Evolutionary conservation across 768 basidiomycete species (phyloP), one percentile per base, ranked within the genome.

Genomic region (Porpolomopsis calyptriformis): DNA sequence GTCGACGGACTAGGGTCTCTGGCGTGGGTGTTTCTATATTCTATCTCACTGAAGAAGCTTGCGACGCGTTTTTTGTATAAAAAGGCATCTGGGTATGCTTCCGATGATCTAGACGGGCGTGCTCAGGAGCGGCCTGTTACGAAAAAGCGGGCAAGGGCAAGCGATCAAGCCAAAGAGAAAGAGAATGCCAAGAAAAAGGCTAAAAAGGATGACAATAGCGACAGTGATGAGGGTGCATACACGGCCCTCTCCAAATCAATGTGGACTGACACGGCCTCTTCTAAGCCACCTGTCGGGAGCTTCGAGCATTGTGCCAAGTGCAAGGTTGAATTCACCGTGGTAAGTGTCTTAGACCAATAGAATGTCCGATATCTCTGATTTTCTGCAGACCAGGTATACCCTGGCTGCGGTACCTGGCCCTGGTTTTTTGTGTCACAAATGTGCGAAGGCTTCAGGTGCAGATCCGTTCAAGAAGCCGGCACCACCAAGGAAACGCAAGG

Each of bases 381-480:
- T 37, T 27, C 4, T 26, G 2, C 52, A 93, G 91, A 92, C 87
- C 1, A 82, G 78, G 55, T 97, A 94, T 57, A 96, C 93, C 0
- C 66, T 86, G 52, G 76, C 87, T 4, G 78, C 80, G 5, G 73
- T 74, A 36, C 72, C 78, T 0, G 77, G 78, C 1, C 76, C 78
- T 0, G 90, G 89, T 1, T 90, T 74, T 52, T 73, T 98, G 18
- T 99, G 94, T 58, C 82, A 90, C 54, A 64, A 68, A 7, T 99
- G 94, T 60, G 79, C 83, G 1, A 88, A 87, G 56, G 72, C 77
- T 0, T 74, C 78, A 2, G 90, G 87, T 4, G 66, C 68, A 1
- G 86, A 92, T 55, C 89, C 89, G 0, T 93, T 93, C 67, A 94
- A 92, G 61, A 90, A 88, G 53, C 70, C 80, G 14, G 64, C 72